Conservation (phyloP, 352 stramenopile species). For the Blastocystis sp. region DNA sequence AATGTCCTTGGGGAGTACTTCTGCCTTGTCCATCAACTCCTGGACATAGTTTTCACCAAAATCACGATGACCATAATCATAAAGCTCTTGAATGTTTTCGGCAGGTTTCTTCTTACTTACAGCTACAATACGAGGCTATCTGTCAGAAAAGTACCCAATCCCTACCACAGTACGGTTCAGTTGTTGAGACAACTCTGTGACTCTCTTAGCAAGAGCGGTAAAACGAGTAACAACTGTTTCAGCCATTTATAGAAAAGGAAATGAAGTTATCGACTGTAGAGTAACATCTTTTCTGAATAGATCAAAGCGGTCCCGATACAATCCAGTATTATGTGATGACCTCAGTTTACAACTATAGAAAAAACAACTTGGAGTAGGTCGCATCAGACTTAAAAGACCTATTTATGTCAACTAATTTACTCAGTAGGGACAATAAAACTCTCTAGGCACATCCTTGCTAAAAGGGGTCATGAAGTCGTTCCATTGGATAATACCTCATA, state of each 20-base stretch:
- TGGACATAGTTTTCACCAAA: conserved; percentile 99
- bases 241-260: conserved; percentile 18
- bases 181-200: conserved; percentile 49
- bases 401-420: too few species aligned
- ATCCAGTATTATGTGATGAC: too few species aligned
- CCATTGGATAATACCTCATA: too few species aligned
- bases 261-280: neutral
- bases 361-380: too few species aligned
- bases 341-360: too few species aligned
- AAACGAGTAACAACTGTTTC: conserved; percentile 65
- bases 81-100: conserved; percentile 81
- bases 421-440: too few species aligned
- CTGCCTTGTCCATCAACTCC: conserved; percentile 90
- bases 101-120: conserved; percentile 90
- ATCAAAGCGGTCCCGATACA: too few species aligned
- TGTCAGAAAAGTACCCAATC: neutral
- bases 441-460: too few species aligned
- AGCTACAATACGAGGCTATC: conserved; percentile 77
- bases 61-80: conserved; percentile 84
- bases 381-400: too few species aligned
- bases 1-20: conserved; percentile 79
- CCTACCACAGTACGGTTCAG: conserved; percentile 26
- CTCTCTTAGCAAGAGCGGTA: conserved; percentile 40
- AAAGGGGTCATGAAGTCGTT: too few species aligned
- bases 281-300: too few species aligned